Evolutionary conservation across 805 yeast species (phyloP), one percentile per base, ranked within the genome.

Genomic region (Yamadazyma takamatsuzukensis): DNA sequence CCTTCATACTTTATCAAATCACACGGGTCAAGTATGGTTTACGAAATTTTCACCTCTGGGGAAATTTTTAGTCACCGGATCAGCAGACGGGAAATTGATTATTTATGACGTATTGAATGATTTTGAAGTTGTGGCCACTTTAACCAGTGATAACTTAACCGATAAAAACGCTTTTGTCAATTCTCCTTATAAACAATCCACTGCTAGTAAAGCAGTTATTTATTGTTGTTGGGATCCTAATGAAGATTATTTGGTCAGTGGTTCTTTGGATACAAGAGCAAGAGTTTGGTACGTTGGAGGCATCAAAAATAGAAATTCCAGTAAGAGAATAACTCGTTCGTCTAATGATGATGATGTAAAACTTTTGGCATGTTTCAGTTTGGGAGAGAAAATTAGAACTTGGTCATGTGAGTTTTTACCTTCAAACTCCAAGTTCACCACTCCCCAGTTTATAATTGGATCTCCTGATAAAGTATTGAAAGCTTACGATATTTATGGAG

Each of bases 21-120:
- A 84, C 48, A 54, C 61, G 1, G 77, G 80, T 49, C 95, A 89
- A 53, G 90, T 86, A 9, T 89, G 97, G 97, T 82, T 69, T 50
- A 68, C 83, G 10, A 74, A 74, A 36, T 88, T 85, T 50, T 81
- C 93, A 5, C 83, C 87, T 28, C 72, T 74, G 57, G 96, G 96
- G 3, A 70, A 68, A 40, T 78, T 65, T 42, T 60, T 89, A 24
- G 94, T 86, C n/a, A 74, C 89, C 0, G 83, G 89, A 0, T 78
- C 93, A 6, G 70, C 76, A 11, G 94, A 86, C 51, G 70, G 76
- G 5, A 64, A 70, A 15, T 67, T 85, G 22, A 59, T 76, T 19
- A 65, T 88, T 9, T 87, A 84, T 61, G 82, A 80, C 51, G 82
- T 80, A 2, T 50, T 59, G 4, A 63, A 78, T 27, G 48, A 54